These are phyloP conservation scores for Striga hermonthica DNA, from an alignment of 305 asterid genomes.

Conservation along the genomic window DNA sequence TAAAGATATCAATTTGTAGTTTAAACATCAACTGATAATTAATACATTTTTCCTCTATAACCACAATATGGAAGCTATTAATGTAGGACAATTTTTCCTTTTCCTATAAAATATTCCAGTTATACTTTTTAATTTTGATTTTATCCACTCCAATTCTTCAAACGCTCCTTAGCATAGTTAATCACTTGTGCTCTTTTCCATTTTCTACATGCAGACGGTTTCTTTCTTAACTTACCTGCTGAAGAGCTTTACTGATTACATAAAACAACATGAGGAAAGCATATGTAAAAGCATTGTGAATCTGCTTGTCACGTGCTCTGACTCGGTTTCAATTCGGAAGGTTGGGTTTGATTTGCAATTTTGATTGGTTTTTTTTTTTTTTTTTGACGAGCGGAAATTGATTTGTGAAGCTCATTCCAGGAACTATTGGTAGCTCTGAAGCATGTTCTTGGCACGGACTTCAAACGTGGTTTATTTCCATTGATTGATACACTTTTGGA, in stretches of 20 bases:
- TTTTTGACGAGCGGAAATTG: slow-evolving; percentile 31
- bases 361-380: slow-evolving; percentile 27
- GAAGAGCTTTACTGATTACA: slow-evolving; percentile 91
- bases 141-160: slow-evolving; percentile 14
- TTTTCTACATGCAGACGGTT: slow-evolving; percentile 68
- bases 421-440: slow-evolving; percentile 97
- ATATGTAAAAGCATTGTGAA: slow-evolving; percentile 98
- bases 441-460: slow-evolving; percentile 97
- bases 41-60: slow-evolving; percentile 1
- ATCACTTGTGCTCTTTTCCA: slow-evolving; percentile 25
- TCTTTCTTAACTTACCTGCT: slow-evolving; percentile 94
- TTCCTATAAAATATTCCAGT: not conserved
- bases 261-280: slow-evolving; percentile 95
- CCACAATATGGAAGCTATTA: slow-evolving; percentile 4
- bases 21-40: slow-evolving; percentile 2
- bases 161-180: slow-evolving; percentile 4
- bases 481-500: slow-evolving; percentile 94
- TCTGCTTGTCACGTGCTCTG: slow-evolving; percentile 97
- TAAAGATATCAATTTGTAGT: slow-evolving; percentile 2
- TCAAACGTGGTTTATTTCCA: slow-evolving; percentile 96
- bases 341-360: slow-evolving; percentile 39
- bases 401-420: slow-evolving; percentile 45
- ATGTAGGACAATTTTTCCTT: not conserved
- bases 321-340: slow-evolving; percentile 93
- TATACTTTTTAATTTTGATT: not conserved